Conservation (phyloP, 257 asterid species). For the Solanum virginianum region DNA sequence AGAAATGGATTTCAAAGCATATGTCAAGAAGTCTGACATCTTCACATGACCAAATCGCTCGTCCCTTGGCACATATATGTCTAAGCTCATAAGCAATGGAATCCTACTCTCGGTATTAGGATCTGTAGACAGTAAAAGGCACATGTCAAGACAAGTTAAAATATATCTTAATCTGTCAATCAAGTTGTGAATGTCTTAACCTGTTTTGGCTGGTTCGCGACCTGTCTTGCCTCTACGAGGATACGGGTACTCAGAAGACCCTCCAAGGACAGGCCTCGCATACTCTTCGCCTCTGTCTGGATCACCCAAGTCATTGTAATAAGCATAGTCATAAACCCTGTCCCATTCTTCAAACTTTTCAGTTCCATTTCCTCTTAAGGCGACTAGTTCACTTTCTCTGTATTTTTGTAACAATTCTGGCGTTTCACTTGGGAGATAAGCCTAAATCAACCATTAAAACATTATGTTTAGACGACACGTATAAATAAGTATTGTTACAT, state of each 20-base stretch:
- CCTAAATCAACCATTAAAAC: background rate
- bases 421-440: slow-evolving; percentile 26
- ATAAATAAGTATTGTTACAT: background rate
- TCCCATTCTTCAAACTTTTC: slow-evolving; percentile 32
- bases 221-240: slow-evolving; percentile 13
- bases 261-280: slow-evolving; percentile 23
- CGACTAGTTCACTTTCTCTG: slow-evolving; percentile 20
- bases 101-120: slow-evolving; percentile 12
- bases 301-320: slow-evolving; percentile 29
- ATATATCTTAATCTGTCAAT: background rate
- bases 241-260: slow-evolving; percentile 11
- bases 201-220: background rate
- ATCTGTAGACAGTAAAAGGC: slow-evolving; percentile 2
- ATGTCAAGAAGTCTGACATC: slow-evolving; percentile 11
- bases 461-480: background rate
- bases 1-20: slow-evolving; percentile 7
- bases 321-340: slow-evolving; percentile 29
- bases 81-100: slow-evolving; percentile 4
- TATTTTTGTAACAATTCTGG: slow-evolving; percentile 9
- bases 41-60: slow-evolving; percentile 27
- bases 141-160: background rate
- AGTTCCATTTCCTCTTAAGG: slow-evolving; percentile 23
- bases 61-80: slow-evolving; percentile 27
- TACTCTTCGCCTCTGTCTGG: slow-evolving; percentile 9
- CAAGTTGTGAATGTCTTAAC: background rate